A percentile compares a stretch with the other conserved stretches of the same genome.
Conservation (phyloP, 371 early-diverging fungal species). For the Mucor circinelloides region DNA sequence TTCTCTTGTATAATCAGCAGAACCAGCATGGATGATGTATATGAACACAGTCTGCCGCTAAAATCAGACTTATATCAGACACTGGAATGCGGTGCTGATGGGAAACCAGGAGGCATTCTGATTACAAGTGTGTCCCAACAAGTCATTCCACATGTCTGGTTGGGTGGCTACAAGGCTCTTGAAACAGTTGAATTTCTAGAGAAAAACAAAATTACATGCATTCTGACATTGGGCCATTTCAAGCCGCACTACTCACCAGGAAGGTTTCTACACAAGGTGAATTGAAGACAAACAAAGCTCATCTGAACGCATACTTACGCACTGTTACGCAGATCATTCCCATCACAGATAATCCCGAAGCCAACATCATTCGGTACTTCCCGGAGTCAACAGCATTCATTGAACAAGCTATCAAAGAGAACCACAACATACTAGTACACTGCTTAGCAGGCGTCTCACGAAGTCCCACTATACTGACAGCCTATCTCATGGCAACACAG, state of each 20-base stretch:
- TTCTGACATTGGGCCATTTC: constrained; percentile 58
- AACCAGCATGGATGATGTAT: constrained; percentile 1
- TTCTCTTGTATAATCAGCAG: not conserved
- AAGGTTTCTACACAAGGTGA: constrained; percentile 60
- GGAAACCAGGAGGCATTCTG: constrained; percentile 51
- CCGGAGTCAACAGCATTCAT: constrained; percentile 67
- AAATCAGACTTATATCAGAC: constrained; percentile 32
- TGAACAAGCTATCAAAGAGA: constrained; percentile 37
- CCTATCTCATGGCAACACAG: constrained; percentile 72
- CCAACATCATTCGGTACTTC: constrained; percentile 73
- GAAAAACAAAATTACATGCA: constrained; percentile 58
- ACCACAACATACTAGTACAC: constrained; percentile 64
- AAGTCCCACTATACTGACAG: constrained; percentile 48
- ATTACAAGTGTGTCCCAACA: constrained; percentile 49
- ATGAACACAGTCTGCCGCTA: not conserved
- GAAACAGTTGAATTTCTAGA: constrained; percentile 40
- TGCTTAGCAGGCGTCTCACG: constrained; percentile 54
- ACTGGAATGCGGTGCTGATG: constrained; percentile 41
- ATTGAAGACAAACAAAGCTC: not conserved
- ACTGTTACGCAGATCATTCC: constrained; percentile 36
- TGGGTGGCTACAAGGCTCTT: constrained; percentile 52
- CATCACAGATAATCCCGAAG: constrained; percentile 68
- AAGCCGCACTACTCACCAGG: constrained; percentile 30
- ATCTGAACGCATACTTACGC: not conserved
- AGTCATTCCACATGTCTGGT: constrained; percentile 39